phyloP scores from a whole-genome alignment of 202 grass and related monocot species.

The Digitaria exilis region DNA sequence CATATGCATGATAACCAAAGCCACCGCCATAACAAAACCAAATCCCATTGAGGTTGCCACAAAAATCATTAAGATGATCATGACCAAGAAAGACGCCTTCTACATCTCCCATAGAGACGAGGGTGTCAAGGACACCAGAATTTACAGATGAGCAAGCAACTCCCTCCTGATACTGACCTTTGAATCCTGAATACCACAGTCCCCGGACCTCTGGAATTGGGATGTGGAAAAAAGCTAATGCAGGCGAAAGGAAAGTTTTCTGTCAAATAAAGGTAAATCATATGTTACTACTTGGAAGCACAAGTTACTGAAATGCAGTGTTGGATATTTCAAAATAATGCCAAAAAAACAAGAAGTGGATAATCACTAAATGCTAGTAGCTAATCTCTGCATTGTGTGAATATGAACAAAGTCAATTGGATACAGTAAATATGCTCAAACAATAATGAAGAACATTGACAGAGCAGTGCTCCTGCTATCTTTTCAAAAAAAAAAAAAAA shows the following conservation, averaged over 20 bases:
- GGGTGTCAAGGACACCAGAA: constrained; percentile 61
- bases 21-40: constrained; percentile 98
- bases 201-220: constrained; percentile 79
- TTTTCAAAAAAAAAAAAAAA: too few relatives aligned
- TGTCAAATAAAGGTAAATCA: constrained; percentile 41
- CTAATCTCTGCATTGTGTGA: neutral
- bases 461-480: too few relatives aligned
- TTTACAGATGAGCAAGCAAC: constrained; percentile 85
- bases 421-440: neutral
- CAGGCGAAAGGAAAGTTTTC: constrained; percentile 51
- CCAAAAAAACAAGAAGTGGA: neutral
- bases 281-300: neutral
- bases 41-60: constrained; percentile 63
- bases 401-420: neutral
- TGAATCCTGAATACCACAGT: constrained; percentile 70
- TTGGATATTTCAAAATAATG: neutral
- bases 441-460: neutral
- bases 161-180: constrained; percentile 81
- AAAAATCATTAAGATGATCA: constrained; percentile 97
- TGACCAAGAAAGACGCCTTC: constrained; percentile 89
- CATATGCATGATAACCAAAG: constrained; percentile 90
- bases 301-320: neutral
- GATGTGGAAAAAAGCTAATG: constrained; percentile 85
- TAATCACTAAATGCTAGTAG: neutral
- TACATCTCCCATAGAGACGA: constrained; percentile 79